Conservation (phyloP, 1,284 basidiomycete species). For the Polyporus tsugae region DNA sequence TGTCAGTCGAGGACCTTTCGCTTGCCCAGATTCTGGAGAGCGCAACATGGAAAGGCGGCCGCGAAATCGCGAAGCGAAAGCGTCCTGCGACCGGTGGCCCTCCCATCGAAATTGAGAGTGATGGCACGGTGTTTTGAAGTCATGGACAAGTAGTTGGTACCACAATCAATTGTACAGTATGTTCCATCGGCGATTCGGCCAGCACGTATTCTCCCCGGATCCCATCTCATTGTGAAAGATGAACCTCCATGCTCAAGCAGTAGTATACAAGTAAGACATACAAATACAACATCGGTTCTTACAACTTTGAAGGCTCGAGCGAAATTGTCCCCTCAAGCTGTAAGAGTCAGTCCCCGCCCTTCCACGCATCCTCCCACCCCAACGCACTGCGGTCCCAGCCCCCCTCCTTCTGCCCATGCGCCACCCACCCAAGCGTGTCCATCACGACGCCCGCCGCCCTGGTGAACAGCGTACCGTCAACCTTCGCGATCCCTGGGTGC, state of each 20-base stretch:
- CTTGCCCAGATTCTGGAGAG: constrained; percentile 92
- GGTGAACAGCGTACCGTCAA: constrained; percentile 73
- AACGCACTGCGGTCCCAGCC: constrained; percentile 69
- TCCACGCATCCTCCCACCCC: constrained; percentile 78
- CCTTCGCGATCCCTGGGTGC: constrained; percentile 50
- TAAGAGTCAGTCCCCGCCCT: constrained; percentile 32
- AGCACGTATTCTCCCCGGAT: not conserved
- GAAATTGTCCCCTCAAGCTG: not conserved
- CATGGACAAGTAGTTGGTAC: not conserved
- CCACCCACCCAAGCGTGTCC: constrained; percentile 69
- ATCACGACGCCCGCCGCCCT: constrained; percentile 69
- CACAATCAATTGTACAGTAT: not conserved
- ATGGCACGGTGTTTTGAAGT: constrained; percentile 82
- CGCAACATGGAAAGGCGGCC: constrained; percentile 95
- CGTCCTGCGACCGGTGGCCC: constrained; percentile 82
- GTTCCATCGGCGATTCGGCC: not conserved
- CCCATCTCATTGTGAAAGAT: not conserved
- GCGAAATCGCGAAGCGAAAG: constrained; percentile 87
- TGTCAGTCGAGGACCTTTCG: constrained; percentile 59
- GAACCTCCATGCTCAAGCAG: too few species aligned
- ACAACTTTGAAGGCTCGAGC: not conserved
- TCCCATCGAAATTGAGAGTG: constrained; percentile 88
- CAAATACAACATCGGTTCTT: not conserved
- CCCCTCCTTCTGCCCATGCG: constrained; percentile 53
- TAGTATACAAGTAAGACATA: not conserved